phyloP scores from a whole-genome alignment of 2,329 filamentous ascomycete genomes.

The Claviceps capensis region DNA sequence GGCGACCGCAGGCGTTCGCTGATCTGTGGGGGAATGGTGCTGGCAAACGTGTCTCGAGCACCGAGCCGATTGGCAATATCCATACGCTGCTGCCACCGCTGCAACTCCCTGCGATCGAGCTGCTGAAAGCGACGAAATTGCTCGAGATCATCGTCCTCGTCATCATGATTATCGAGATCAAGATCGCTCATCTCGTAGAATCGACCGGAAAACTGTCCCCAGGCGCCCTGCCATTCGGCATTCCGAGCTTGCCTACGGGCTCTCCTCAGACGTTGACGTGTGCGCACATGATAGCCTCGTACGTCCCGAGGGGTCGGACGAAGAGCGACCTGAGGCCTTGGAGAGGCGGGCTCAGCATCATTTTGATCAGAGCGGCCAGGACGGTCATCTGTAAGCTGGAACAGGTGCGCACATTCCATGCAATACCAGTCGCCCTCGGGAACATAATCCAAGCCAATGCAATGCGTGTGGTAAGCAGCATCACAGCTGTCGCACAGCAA shows the following conservation, averaged over 20 bases:
- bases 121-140: constrained; percentile 40
- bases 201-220: constrained; percentile 49
- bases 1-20: constrained; percentile 47
- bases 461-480: constrained; percentile 81
- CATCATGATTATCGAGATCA: constrained; percentile 27
- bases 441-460: constrained; percentile 66
- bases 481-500: constrained; percentile 89
- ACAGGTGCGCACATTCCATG: constrained; percentile 56
- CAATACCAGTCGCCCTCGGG: constrained; percentile 82
- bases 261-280: constrained; percentile 42
- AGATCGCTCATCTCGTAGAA: constrained; percentile 43
- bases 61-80: constrained; percentile 71
- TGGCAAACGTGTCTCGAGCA: constrained; percentile 56
- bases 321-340: constrained; percentile 16
- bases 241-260: constrained; percentile 51
- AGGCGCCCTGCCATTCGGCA: constrained; percentile 81
- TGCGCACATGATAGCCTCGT: constrained; percentile 31
- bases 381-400: constrained; percentile 21
- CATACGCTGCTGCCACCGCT: constrained; percentile 73
- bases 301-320: constrained; percentile 19
- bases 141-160: constrained; percentile 59
- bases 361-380: constrained; percentile 15
- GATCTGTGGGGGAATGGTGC: constrained; percentile 41
- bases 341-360: constrained; percentile 21
- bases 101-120: constrained; percentile 44